Conservation (phyloP, 768 basidiomycete species). For the Omphalotus guepiniiformis region DNA sequence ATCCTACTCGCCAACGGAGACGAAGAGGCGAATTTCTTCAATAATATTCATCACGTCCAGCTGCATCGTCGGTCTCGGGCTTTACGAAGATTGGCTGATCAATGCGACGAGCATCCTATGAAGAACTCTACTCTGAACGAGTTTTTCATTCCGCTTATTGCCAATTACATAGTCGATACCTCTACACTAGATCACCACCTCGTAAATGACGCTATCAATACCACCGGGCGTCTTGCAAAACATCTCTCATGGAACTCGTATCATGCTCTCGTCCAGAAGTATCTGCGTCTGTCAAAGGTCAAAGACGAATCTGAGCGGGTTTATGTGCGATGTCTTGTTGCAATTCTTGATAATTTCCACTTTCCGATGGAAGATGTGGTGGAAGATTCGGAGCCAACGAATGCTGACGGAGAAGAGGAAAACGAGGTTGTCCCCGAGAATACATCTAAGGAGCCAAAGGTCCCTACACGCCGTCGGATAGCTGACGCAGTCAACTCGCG, state of each 20-base stretch:
- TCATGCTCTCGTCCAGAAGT: slow-evolving; percentile 73
- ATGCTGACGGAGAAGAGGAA: slow-evolving; percentile 23
- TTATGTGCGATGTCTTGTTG: slow-evolving; percentile 79
- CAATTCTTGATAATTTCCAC: slow-evolving; percentile 86
- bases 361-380: slow-evolving; percentile 74
- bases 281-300: slow-evolving; percentile 61
- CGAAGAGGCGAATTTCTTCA: slow-evolving; percentile 95
- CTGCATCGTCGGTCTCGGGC: slow-evolving; percentile 85
- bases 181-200: slow-evolving; percentile 76
- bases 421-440: slow-evolving; percentile 20
- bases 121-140: slow-evolving; percentile 70
- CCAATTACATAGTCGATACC: slow-evolving; percentile 68
- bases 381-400: slow-evolving; percentile 27
- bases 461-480: slow-evolving; percentile 35
- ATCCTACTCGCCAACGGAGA: slow-evolving; percentile 82
- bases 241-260: slow-evolving; percentile 84
- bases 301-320: slow-evolving; percentile 75
- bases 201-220: slow-evolving; percentile 81
- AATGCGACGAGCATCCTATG: slow-evolving; percentile 61
- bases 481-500: slow-evolving; percentile 72
- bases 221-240: slow-evolving; percentile 74
- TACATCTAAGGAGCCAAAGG: slow-evolving; percentile 21
- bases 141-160: slow-evolving; percentile 83
- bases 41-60: slow-evolving; percentile 93
- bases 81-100: slow-evolving; percentile 76